A percentile compares a stretch with the other conserved stretches of the same genome.
Evolutionary conservation across 768 basidiomycete genomes (phyloP).

Genomic region (Podaxis sp.): DNA sequence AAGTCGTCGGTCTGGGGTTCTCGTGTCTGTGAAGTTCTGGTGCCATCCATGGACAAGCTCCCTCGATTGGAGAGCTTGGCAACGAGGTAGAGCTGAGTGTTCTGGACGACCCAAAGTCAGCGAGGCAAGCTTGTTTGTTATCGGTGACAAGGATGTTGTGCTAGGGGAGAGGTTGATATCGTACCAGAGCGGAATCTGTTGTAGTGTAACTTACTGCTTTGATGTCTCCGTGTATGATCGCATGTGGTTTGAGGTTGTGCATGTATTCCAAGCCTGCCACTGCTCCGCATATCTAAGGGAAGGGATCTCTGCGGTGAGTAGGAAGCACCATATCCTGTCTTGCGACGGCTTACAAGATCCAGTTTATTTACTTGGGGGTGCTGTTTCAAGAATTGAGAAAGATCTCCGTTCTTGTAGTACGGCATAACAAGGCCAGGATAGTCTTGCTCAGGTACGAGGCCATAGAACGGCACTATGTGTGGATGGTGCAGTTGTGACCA

Average conservation of each 20-base stretch:
- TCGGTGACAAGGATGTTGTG: constrained; percentile 36
- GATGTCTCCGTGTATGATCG: constrained; percentile 36
- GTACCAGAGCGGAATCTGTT: neutral
- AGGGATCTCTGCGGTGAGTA: neutral
- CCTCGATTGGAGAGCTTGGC: constrained; percentile 30
- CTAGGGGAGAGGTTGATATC: constrained; percentile 19
- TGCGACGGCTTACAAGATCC: neutral
- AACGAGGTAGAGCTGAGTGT: constrained; percentile 32
- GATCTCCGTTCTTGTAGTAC: constrained; percentile 18
- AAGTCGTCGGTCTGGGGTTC: constrained; percentile 18
- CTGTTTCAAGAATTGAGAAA: constrained; percentile 10
- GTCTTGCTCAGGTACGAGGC: constrained; percentile 14
- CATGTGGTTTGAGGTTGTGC: constrained; percentile 16
- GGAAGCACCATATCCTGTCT: neutral
- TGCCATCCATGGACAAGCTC: constrained; percentile 40
- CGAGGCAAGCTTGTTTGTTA: constrained; percentile 27
- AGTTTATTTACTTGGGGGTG: constrained; percentile 10
- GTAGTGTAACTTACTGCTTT: constrained; percentile 29
- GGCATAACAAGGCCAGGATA: constrained; percentile 18
- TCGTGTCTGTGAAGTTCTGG: constrained; percentile 27
- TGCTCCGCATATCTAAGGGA: constrained; percentile 14
- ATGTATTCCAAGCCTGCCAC: constrained; percentile 20
- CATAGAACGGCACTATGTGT: constrained; percentile 17
- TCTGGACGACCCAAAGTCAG: constrained; percentile 41
- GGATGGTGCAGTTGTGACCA: constrained; percentile 15